Evolutionary conservation across 2,329 filamentous ascomycete species (phyloP).

Genomic region (Xylariaceae sp.): DNA sequence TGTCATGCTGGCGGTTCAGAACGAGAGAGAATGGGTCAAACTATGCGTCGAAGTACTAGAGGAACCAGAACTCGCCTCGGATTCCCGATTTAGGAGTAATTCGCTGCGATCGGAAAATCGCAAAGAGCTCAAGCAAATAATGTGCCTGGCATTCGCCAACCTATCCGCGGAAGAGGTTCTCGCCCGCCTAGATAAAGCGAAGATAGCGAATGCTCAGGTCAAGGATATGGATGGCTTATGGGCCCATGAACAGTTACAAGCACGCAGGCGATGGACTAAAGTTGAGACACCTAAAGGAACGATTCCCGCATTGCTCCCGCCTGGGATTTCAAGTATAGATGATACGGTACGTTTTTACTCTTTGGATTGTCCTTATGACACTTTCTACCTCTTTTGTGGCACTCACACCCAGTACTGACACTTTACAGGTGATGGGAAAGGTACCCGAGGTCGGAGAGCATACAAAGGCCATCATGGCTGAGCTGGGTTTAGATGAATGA

Average conservation of each 20-base stretch:
- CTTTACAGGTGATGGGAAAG: conserved; percentile 33
- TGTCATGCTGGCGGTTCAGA: conserved; percentile 56
- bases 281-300: conserved; percentile 43
- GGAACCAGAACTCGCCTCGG: conserved; percentile 37
- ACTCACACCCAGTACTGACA: background rate
- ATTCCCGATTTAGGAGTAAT: conserved; percentile 46
- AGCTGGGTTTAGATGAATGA: conserved; percentile 35
- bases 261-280: conserved; percentile 48
- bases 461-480: conserved; percentile 42
- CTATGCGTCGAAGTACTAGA: conserved; percentile 45
- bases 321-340: conserved; percentile 32
- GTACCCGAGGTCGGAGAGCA: conserved; percentile 49
- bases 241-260: conserved; percentile 49
- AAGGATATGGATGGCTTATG: conserved; percentile 53
- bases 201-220: conserved; percentile 52
- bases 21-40: conserved; percentile 52
- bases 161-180: conserved; percentile 39
- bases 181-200: conserved; percentile 40
- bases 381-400: too few species aligned
- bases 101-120: conserved; percentile 44
- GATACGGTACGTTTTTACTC: too few species aligned
- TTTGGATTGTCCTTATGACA: too few species aligned
- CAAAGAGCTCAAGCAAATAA: conserved; percentile 41
- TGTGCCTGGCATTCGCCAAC: conserved; percentile 38
- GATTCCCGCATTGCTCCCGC: conserved; percentile 47